A percentile compares a stretch with the other conserved stretches of the same genome.
Conservation (phyloP, 2,329 filamentous ascomycete species). For the Leptographium galeiforme region DNA sequence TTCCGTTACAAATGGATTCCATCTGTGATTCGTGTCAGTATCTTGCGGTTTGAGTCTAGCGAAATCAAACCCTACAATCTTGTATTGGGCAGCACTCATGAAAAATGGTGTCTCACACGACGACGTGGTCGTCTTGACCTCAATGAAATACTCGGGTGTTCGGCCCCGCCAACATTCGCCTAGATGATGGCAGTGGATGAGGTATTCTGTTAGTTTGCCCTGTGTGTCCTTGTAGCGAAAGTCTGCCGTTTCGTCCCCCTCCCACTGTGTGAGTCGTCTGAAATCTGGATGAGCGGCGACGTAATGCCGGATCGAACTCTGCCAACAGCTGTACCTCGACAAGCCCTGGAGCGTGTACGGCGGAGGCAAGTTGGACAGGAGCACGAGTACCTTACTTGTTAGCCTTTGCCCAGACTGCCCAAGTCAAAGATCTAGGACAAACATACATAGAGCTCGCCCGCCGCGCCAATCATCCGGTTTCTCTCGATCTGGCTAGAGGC, state of each 20-base stretch:
- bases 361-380: background rate
- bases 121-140: background rate
- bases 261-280: background rate
- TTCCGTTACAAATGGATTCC: background rate
- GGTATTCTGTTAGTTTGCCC: conserved; percentile 23
- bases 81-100: background rate
- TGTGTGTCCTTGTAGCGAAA: background rate
- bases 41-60: background rate
- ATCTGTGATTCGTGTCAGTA: background rate
- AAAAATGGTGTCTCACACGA: background rate
- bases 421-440: background rate
- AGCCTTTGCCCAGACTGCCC: background rate
- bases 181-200: background rate
- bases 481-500: background rate
- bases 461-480: background rate
- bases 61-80: background rate
- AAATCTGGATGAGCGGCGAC: background rate
- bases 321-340: background rate
- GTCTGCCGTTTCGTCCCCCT: background rate
- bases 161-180: conserved; percentile 7
- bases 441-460: background rate
- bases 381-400: background rate
- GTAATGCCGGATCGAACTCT: background rate
- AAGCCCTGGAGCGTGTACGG: background rate
- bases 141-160: background rate